Base-by-base conservation (phyloP, 176 grass and related monocot species). In the Pontederia crassipes region DNA sequence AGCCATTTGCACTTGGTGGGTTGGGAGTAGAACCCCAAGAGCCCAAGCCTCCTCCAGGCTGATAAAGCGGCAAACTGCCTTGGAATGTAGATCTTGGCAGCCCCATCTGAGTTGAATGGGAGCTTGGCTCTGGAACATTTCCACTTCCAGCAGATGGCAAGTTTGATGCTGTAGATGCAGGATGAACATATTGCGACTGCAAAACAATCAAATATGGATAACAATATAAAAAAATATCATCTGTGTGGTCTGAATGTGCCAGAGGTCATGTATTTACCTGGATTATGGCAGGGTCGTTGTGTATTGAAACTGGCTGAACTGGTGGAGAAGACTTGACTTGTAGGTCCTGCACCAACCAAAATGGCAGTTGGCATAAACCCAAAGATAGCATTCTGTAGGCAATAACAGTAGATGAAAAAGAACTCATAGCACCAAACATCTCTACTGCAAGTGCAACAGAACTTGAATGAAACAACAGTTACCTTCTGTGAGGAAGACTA, bases 211-310 rank as follows among this genome's bases (percentile, higher is more conserved):
- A 65, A 8, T 50, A 77, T 47, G 79, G 64, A 35, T 55, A 59
- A 40, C 17, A 20, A 17, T 72, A 50, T 51, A 57, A 9, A 35
- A 11, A 7, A 45, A 40, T 17, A 18, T n/a, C 13, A 57, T 9
- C 6, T 12, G 14, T 12, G 54, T n/a, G 13, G 17, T 52, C 17
- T n/a, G 67, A 50, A 2, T 56, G 61, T 63, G 50, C 45, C 6
- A 65, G 18, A 27, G 51, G 11, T 67, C 56, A 66, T 28, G 17
- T 18, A 1, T 8, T 52, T 77, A 95, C 85, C 89, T 95, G 85
- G 46, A 89, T 95, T 82, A 95, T 88, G 68, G 89, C 81, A 72
- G 89, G 89, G 72, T 95, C 89, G 35, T 85, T 89, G 65, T 88
- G 73, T 68, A 81, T 58, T 65, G 81, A 54, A 72, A 81, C 59